Base-by-base conservation (phyloP, 106 monocot species). In the Hemerocallis citrina region DNA sequence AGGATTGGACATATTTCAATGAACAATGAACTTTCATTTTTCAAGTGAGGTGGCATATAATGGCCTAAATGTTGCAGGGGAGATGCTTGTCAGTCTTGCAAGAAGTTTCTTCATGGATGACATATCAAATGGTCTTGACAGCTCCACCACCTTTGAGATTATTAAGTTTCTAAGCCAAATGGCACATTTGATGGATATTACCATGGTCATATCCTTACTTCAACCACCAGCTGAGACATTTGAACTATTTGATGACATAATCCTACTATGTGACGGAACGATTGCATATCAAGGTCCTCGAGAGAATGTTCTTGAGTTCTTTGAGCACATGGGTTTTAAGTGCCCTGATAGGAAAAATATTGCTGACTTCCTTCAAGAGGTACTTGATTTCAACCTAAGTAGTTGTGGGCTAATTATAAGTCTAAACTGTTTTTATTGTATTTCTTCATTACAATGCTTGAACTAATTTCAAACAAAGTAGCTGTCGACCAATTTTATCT, bases 111-210 rank as follows among this genome's bases (percentile, higher is more conserved):
- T 95, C 68, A 83, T 95, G 89, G 95, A 95, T 67, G 95, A 95
- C 63, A 95, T 95, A 66, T 90, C 95, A 21, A 95, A 79, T 31
- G 95, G 90, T 37, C 78, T 95, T 28, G 95, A 90, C 67, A 90
- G 90, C 40, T 81, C 90, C 52, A 95, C 95, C 3, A 90, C 95
- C 12, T 95, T 86, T 75, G 70, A 84, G 63, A 86, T 87, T 39
- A 52, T 90, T 23, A 95, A 74, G 67, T 90, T 76, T 69, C 62
- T 90, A 4, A 67, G 67, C 48, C 90, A 90, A 61, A 74, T 86
- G 65, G 78, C 76, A 36, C 84, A 90, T 37, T 32, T 79, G 28
- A 73, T 90, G 81, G 86, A 90, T 72, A 63, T 68, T 24, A 86
- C 95, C 16, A 74, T 86, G 71, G 61, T 87, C 29, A 68, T 95